Conservation (phyloP, 1,284 basidiomycete species). For the Xerocomus nothofagi region DNA sequence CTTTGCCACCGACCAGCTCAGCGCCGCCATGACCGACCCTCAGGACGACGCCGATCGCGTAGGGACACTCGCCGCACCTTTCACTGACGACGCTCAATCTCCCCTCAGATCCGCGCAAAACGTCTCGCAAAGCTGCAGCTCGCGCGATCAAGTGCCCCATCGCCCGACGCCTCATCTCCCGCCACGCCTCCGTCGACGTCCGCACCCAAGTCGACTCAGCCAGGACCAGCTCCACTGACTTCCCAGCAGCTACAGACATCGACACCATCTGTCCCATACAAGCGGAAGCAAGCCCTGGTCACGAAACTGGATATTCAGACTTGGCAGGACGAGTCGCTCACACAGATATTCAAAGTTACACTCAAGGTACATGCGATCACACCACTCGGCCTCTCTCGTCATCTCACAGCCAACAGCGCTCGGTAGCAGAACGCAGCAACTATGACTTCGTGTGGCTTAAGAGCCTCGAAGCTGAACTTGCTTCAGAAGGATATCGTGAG, state of each 20-base stretch:
- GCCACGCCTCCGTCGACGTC: slow-evolving; percentile 30
- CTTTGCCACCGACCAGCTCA: neutral
- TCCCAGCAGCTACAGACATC: slow-evolving; percentile 27
- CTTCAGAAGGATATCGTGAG: slow-evolving; percentile 63
- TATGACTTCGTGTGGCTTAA: slow-evolving; percentile 87
- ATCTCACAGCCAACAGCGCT: slow-evolving; percentile 47
- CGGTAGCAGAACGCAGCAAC: slow-evolving; percentile 65
- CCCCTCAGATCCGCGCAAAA: slow-evolving; percentile 78
- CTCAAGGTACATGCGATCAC: slow-evolving; percentile 58
- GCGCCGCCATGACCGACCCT: slow-evolving; percentile 56
- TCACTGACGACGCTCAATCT: neutral
- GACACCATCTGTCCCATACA: slow-evolving; percentile 36
- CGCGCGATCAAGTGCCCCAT: slow-evolving; percentile 36
- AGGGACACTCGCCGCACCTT: slow-evolving; percentile 16
- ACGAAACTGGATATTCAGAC: slow-evolving; percentile 52
- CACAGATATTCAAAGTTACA: slow-evolving; percentile 74
- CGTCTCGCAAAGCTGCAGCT: slow-evolving; percentile 77
- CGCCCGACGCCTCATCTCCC: slow-evolving; percentile 28
- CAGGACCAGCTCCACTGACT: slow-evolving; percentile 29
- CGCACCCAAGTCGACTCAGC: slow-evolving; percentile 32
- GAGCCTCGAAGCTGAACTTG: slow-evolving; percentile 69
- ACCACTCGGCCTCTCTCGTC: neutral
- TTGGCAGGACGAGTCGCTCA: slow-evolving; percentile 78
- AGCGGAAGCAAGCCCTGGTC: slow-evolving; percentile 46
- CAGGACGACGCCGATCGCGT: slow-evolving; percentile 79